phyloP scores from a whole-genome alignment of 139 green algal species.

The Chlorella sp. region DNA sequence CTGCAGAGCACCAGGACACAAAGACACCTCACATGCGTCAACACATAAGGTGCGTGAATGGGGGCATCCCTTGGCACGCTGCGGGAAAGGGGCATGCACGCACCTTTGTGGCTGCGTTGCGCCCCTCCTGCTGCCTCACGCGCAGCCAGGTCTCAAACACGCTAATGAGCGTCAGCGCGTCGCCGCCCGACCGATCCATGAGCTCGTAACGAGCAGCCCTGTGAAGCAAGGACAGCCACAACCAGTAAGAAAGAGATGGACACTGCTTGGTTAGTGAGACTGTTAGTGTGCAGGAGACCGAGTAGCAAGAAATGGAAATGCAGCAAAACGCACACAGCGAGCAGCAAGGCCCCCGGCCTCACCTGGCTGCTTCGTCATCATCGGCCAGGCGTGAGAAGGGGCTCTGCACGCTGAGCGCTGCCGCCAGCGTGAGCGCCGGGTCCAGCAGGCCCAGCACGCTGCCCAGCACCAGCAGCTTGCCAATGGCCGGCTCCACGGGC shows the following conservation, averaged over 20 bases:
- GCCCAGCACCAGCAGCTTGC: conserved; percentile 38
- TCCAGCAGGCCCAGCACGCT: conserved; percentile 14
- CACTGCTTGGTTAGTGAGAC: too few relatives aligned
- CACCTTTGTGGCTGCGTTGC: conserved; percentile 5
- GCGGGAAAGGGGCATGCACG: too few relatives aligned
- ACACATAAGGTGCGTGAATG: too few relatives aligned
- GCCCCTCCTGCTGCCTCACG: conserved; percentile 10
- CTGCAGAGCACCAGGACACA: background rate
- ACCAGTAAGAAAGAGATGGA: too few relatives aligned
- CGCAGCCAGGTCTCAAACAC: conserved; percentile 38
- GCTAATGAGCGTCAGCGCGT: conserved; percentile 29
- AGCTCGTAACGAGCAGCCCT: conserved; percentile 19
- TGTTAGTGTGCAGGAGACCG: too few relatives aligned
- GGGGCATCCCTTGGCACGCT: too few relatives aligned
- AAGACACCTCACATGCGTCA: background rate
- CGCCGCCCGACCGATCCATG: conserved; percentile 17
- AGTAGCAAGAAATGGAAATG: too few relatives aligned
- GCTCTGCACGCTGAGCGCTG: conserved; percentile 28
- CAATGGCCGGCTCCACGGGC: conserved; percentile 28
- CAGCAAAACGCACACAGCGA: too few relatives aligned
- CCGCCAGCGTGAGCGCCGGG: conserved; percentile 27
- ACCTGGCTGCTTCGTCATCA: conserved; percentile 19
- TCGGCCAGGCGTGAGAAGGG: conserved; percentile 34
- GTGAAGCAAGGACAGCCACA: too few relatives aligned
- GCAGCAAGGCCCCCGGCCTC: too few relatives aligned